phyloP scores from a whole-genome alignment of 2,329 filamentous ascomycete species.

The Microsporum canis region DNA sequence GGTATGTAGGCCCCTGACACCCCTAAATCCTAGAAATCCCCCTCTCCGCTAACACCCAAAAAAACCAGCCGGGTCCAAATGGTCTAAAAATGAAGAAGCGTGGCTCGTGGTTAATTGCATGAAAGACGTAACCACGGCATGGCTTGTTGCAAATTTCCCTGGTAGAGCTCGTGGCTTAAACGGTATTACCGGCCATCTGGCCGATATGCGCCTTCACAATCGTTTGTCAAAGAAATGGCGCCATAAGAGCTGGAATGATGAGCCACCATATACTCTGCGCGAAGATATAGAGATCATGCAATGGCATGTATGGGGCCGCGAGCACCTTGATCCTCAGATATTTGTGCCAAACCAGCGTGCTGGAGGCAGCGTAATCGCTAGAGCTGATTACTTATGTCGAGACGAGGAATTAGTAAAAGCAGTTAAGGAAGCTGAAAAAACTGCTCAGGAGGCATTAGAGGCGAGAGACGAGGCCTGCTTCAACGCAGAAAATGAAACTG shows the following conservation, averaged over 20 bases:
- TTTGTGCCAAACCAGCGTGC: slow-evolving; percentile 13
- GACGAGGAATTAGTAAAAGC: slow-evolving; percentile 8
- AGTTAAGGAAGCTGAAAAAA: not conserved
- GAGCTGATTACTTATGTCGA: slow-evolving; percentile 12
- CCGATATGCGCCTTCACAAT: slow-evolving; percentile 9
- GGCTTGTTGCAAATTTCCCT: slow-evolving; percentile 13
- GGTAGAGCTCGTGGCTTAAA: slow-evolving; percentile 2
- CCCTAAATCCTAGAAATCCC: not conserved
- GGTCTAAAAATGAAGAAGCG: slow-evolving; percentile 12
- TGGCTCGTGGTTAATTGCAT: slow-evolving; percentile 14
- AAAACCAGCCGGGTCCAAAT: slow-evolving; percentile 5
- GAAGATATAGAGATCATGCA: slow-evolving; percentile 16
- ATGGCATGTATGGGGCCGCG: slow-evolving; percentile 13
- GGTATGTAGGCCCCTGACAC: not conserved
- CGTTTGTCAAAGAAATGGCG: slow-evolving; percentile 12
- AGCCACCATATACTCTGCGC: slow-evolving; percentile 11
- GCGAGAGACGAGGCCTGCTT: not conserved
- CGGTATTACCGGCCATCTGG: slow-evolving; percentile 11
- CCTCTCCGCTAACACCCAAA: not conserved
- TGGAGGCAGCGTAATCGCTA: slow-evolving; percentile 9
- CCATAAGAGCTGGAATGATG: slow-evolving; percentile 4
- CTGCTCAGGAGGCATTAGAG: not conserved
- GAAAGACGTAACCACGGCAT: slow-evolving; percentile 7
- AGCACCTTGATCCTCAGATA: slow-evolving; percentile 12
- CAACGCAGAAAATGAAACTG: not conserved